Evolutionary conservation across 192 early-diverging fungal genomes (phyloP).

Genomic region (Coemansia sp.): DNA sequence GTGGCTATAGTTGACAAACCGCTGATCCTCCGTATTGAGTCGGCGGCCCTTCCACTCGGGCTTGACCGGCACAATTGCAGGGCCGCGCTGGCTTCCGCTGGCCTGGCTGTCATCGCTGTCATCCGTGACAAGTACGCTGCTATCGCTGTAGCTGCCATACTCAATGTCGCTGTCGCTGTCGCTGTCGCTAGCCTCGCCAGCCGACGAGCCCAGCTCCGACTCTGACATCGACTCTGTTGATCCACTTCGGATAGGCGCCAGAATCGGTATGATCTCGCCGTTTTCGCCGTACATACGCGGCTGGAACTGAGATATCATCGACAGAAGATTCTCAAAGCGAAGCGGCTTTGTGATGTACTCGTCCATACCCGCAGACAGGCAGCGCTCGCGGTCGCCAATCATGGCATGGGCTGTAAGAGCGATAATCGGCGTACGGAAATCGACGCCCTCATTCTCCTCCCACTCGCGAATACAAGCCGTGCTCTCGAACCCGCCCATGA

Average conservation of each 20-base stretch:
- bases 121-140: neutral
- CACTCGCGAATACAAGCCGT: conserved; percentile 74
- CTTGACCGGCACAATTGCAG: conserved; percentile 2
- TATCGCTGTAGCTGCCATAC: neutral
- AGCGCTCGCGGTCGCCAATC: conserved; percentile 86
- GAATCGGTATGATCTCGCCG: conserved; percentile 44
- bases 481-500: conserved; percentile 88
- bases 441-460: conserved; percentile 59
- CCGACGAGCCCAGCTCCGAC: neutral
- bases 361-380: conserved; percentile 81
- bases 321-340: conserved; percentile 44
- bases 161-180: conserved; percentile 1
- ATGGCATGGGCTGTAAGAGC: conserved; percentile 89
- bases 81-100: neutral
- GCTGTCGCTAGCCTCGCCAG: conserved; percentile 3
- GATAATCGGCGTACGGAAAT: conserved; percentile 72
- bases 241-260: conserved; percentile 12
- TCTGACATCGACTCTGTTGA: neutral
- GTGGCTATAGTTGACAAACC: conserved; percentile 2
- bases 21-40: neutral
- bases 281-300: conserved; percentile 49
- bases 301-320: conserved; percentile 46
- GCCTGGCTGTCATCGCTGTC: neutral
- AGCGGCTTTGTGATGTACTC: conserved; percentile 72
- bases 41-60: conserved; percentile 7